Conservation (phyloP, 78 protist species). For the Ministeria vibrans region DNA sequence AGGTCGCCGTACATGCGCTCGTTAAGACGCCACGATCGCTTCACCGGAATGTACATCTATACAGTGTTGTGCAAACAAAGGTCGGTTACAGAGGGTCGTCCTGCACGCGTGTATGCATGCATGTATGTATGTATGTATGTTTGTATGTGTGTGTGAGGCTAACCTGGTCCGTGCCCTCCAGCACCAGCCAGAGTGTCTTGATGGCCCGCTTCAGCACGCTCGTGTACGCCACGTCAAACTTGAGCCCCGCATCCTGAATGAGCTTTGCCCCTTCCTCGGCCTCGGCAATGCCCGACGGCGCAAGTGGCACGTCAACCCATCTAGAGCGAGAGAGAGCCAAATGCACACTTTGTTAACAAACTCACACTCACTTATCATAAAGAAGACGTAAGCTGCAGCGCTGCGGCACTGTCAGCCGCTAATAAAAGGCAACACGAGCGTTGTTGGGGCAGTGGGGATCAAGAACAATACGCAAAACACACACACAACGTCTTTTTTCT, state of each 20-base stretch:
- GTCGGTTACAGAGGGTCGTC: not conserved
- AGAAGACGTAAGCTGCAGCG: too few relatives aligned
- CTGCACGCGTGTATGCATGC: not conserved
- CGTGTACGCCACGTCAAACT: conserved; percentile 74
- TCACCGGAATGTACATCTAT: conserved; percentile 9
- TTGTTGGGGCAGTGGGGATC: not conserved
- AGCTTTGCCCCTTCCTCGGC: conserved; percentile 68
- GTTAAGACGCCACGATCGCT: conserved; percentile 74
- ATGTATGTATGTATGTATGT: not conserved
- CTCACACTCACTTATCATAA: conserved; percentile 59
- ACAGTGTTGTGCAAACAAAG: not conserved
- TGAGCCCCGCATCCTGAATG: conserved; percentile 16
- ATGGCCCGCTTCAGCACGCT: conserved; percentile 77
- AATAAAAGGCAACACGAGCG: not conserved
- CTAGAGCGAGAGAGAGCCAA: too few relatives aligned
- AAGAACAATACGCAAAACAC: not conserved
- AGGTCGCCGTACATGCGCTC: conserved; percentile 90
- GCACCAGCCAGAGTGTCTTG: conserved; percentile 46
- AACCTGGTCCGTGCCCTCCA: conserved; percentile 50
- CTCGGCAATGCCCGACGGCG: conserved; percentile 69
- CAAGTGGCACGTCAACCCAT: conserved; percentile 85
- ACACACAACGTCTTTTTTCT: not conserved
- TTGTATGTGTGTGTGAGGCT: not conserved
- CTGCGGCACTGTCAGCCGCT: not conserved
- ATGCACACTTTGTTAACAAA: conserved; percentile 72